Base-by-base conservation (phyloP, 2,329 filamentous ascomycete species). In the Aspergillus transmontanensis region DNA sequence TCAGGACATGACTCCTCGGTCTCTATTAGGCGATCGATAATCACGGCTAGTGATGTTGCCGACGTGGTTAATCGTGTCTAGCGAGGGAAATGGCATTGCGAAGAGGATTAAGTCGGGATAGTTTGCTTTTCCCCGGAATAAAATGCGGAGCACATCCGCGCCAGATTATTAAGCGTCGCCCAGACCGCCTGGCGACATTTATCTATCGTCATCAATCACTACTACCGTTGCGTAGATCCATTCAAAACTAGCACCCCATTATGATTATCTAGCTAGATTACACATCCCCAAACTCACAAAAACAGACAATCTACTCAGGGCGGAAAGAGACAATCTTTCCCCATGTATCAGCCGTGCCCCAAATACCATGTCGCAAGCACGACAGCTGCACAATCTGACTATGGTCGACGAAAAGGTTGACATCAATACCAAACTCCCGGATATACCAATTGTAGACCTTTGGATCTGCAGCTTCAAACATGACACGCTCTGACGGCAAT, bases 381-480 rank as follows among this genome's bases (percentile, higher is more conserved):
- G 78, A 81, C 60, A 87, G 67, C 75, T 87, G 84, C 62, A 86
- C 84, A 68, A 86, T 85, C 76, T 86, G 84, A 43, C 83, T 85
- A 69, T 86, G 83, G 66, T 86, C 84, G 58, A 87, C 83, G 71
- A 86, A 86, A 36, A 86, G 66, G 66, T 87, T 86, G 48, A 86
- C 83, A 68, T 86, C 83, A 34, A 83, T 79, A 6, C 85, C 84
- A 71, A 86, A 87, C 70, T 86, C 83, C 19, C 83, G 75, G 53
- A 86, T 78, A 67, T 85, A 86, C 83, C 83, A 86, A 63, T 85
- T 86, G 62, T 85, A 86, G 5, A 86, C 84, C 30, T 80, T 77
- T 0, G 83, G 84, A 55, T 87, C 84, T 1, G 84, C 85, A 6
- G 84, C 84, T 71, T 87, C 84, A 68, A 87, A 86, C 84, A 87